Base-by-base conservation (phyloP, 164 flowering plant genomes). In the Umbilicus rupestris region DNA sequence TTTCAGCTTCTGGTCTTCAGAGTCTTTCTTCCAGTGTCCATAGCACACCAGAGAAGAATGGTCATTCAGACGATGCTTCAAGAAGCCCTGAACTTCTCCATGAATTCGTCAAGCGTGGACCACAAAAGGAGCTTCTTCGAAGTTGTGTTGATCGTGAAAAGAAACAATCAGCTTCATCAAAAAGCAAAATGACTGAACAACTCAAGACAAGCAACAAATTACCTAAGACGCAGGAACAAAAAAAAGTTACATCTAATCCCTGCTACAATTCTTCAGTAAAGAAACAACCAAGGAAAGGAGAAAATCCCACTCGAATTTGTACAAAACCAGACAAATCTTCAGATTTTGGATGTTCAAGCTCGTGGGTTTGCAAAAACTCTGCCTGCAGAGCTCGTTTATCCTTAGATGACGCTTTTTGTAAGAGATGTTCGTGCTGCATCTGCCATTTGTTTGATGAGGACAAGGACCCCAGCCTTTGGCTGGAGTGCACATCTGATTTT, bases 381-480 rank as follows among this genome's bases (percentile, higher is more conserved):
- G 96, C 97, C 19, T 95, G 99, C 70, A 82, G 91, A 75, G 97
- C 99, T 19, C 59, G 72, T 65, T 47, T 88, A 63, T 83, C 96
- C 57, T 70, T 73, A n/a, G 93, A 86, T 66, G 94, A 88, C 75
- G 72, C 97, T 35, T 95, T 95, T 81, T 95, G 99, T 82, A 84
- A 78, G 84, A 87, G 98, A 79, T 95, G 99, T 73, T 95, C 99
- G 41, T 95, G 99, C 75, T 92, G 96, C 78, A 90, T 95, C 20
- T 95, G 99, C 76, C 99, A 95, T 76, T 72, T 74, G 68, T 95
- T 88, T 81, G 99, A 95, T 77, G 97, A 95, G 77, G 92, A 95
- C 71, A 95, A 92, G 76, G 99, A 95, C 74, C 98, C 99, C 22
- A 92, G 99, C 72, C 98, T 92, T 72, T 95, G 99, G 99, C 75